Conservation (phyloP, 441 rosid species). For the Eutrema salsugineum region DNA sequence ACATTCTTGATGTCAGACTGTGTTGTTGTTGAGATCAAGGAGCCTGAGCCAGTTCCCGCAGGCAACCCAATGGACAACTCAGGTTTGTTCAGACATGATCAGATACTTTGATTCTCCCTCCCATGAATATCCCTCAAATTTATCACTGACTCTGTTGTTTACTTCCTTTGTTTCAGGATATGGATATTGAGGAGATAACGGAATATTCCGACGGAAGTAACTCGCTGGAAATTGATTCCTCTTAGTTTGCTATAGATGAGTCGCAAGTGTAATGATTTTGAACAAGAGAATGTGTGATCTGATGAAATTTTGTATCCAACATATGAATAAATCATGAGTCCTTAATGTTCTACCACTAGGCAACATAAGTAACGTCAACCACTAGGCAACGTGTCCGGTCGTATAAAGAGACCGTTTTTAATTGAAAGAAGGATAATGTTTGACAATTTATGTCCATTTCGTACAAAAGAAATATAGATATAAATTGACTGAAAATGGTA, state of each 20-base stretch:
- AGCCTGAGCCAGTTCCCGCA: constrained; percentile 57
- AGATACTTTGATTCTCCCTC: neutral
- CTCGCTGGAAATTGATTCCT: neutral
- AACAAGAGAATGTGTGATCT: constrained; percentile 14
- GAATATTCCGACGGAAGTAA: neutral
- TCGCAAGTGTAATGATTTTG: constrained; percentile 8
- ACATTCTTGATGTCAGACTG: constrained; percentile 92
- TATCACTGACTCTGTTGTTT: neutral
- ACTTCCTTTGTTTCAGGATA: constrained; percentile 38
- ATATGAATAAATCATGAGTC: constrained; percentile 21
- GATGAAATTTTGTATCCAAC: constrained; percentile 24
- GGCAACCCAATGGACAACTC: constrained; percentile 94
- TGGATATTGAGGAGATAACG: constrained; percentile 34
- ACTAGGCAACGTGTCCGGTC: neutral
- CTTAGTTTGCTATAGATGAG: constrained; percentile 4
- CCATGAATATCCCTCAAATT: neutral
- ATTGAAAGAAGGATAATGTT: neutral
- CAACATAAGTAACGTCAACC: too few relatives aligned
- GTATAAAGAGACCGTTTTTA: neutral
- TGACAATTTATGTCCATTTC: neutral
- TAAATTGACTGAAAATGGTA: neutral
- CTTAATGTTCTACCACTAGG: neutral
- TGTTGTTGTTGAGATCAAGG: constrained; percentile 92
- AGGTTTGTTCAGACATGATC: constrained; percentile 39
- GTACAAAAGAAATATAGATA: neutral